These are phyloP conservation scores for Collybia nuda DNA, from an alignment of 768 basidiomycete species.

Conservation along the genomic window DNA sequence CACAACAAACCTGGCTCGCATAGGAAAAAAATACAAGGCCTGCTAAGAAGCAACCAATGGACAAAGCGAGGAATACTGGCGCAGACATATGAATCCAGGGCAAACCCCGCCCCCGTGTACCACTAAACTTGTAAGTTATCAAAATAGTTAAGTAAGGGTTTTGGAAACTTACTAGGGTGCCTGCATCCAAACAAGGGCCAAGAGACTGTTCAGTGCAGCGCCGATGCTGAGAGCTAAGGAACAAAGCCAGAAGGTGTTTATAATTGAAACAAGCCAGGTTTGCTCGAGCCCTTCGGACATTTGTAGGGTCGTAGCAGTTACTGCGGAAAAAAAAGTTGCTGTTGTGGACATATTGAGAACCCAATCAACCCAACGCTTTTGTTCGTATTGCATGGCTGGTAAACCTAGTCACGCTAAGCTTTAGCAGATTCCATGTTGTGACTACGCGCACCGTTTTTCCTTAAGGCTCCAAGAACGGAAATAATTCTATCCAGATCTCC, in stretches of 20 bases:
- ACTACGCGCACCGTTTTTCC: conserved; percentile 9
- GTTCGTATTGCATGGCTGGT: conserved; percentile 20
- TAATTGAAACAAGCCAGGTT: neutral
- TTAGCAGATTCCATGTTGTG: neutral
- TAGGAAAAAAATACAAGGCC: conserved; percentile 15
- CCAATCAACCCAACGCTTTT: conserved; percentile 10
- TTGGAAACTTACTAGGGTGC: conserved; percentile 19
- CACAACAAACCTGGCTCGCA: conserved; percentile 6
- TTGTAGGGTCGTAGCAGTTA: conserved; percentile 23
- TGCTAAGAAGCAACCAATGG: conserved; percentile 11
- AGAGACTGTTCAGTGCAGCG: conserved; percentile 21
- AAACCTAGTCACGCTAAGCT: conserved; percentile 4
- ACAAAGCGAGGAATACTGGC: conserved; percentile 15
- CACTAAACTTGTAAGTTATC: conserved; percentile 2
- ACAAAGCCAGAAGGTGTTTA: conserved; percentile 22
- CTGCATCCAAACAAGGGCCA: conserved; percentile 12
- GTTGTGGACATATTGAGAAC: conserved; percentile 16
- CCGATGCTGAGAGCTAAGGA: conserved; percentile 23
- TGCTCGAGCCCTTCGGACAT: conserved; percentile 7
- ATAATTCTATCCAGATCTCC: conserved; percentile 8
- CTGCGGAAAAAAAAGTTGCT: conserved; percentile 28
- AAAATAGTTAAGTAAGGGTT: no score
- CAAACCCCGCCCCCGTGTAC: conserved; percentile 12
- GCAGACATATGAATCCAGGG: conserved; percentile 17
- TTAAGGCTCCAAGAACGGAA: conserved; percentile 12